Evolutionary conservation across 2,329 filamentous ascomycete species (phyloP).

Genomic region (Tricladium varicosporioides): DNA sequence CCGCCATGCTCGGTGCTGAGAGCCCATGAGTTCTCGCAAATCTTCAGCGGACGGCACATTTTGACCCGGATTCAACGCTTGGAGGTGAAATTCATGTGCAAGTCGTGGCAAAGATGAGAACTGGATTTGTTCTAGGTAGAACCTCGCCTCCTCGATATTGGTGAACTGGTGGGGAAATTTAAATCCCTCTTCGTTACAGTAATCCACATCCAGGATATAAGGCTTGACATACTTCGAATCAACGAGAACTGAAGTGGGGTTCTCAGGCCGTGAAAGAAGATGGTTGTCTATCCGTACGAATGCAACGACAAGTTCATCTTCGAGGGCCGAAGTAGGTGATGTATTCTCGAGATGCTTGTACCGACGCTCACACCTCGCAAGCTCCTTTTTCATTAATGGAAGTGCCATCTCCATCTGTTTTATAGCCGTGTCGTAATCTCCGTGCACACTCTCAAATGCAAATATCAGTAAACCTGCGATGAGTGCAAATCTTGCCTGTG

Average conservation of each 20-base stretch:
- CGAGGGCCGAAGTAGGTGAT: conserved; percentile 15
- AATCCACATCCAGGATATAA: conserved; percentile 5
- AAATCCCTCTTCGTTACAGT: conserved; percentile 9
- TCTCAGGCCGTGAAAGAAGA: conserved; percentile 8
- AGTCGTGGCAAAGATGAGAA: conserved; percentile 14
- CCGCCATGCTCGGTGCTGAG: conserved; percentile 18
- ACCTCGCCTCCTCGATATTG: conserved; percentile 11
- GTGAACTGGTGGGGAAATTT: conserved; percentile 11
- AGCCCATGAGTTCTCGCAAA: background rate
- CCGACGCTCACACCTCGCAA: conserved; percentile 1
- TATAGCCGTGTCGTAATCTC: conserved; percentile 16
- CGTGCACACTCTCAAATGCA: conserved; percentile 24
- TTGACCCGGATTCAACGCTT: background rate
- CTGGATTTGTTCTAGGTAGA: conserved; percentile 13
- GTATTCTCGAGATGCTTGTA: background rate
- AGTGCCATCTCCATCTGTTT: conserved; percentile 18
- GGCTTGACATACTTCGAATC: background rate
- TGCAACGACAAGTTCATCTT: conserved; percentile 21
- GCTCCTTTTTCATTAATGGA: conserved; percentile 18
- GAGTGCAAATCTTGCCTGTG: conserved; percentile 18
- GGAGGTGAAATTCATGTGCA: conserved; percentile 3
- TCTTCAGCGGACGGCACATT: background rate
- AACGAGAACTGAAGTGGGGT: background rate
- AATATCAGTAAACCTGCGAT: conserved; percentile 26
- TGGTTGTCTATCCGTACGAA: conserved; percentile 21